Conservation (phyloP, 352 stramenopile species). For the Globisporangium ultimum region DNA sequence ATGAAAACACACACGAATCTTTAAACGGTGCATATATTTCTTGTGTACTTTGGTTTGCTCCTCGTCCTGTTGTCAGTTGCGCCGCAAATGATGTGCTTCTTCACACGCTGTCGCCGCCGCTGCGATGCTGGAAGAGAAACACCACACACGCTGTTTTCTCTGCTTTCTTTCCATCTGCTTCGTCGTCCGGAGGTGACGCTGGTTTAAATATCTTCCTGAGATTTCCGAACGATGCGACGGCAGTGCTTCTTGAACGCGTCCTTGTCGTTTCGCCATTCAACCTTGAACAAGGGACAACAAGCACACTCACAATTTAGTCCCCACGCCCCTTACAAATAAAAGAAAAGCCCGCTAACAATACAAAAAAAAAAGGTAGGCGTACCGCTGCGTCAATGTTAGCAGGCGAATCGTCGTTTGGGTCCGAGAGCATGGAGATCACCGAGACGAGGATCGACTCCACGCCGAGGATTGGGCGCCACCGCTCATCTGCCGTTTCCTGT, state of each 20-base stretch:
- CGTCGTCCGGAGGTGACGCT: conserved; percentile 7
- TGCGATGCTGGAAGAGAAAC: no score
- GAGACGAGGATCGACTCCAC: conserved; percentile 95
- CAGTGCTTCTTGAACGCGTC: conserved; percentile 93
- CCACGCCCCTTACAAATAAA: not conserved
- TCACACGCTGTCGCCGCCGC: no score
- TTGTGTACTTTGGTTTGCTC: no score
- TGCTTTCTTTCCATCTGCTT: not conserved
- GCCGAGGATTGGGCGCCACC: conserved; percentile 97
- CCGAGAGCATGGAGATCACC: conserved; percentile 99
- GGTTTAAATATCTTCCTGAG: conserved; percentile 91
- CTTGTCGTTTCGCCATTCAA: conserved; percentile 91
- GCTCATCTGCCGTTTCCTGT: conserved; percentile 97
- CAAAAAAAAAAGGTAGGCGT: conserved; percentile 28
- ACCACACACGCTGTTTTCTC: no score
- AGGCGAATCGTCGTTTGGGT: conserved; percentile 99
- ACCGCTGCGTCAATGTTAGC: conserved; percentile 99
- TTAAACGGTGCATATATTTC: no score
- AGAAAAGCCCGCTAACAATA: not conserved
- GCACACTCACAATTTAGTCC: not conserved
- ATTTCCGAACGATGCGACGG: conserved; percentile 89
- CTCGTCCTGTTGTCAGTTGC: no score
- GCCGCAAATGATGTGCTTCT: no score
- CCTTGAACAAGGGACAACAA: conserved; percentile 31
- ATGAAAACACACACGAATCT: not conserved